Evolutionary conservation across 2,329 filamentous ascomycete genomes (phyloP), one percentile per base, ranked within the genome.

Genomic region (Byssochlamys sp.): DNA sequence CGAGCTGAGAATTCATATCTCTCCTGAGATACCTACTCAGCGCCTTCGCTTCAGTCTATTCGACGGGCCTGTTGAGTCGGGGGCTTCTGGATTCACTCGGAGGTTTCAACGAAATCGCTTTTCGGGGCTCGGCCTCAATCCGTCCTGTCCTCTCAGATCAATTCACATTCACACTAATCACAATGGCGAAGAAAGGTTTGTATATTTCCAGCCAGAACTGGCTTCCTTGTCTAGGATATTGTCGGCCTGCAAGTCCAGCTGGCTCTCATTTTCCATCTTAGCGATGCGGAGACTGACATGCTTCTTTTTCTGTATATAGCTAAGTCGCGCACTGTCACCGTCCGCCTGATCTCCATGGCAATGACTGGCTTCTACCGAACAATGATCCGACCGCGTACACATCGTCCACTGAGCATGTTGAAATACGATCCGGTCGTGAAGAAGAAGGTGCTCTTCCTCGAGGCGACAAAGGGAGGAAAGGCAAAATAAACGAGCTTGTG

Each of bases 351-450:
- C 73, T 96, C 91, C 62, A 99, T 99, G 94, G 94, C 94, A 73
- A 87, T 96, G 87, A 99, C 94, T 27, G 94, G 94, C 69, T 99
- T 91, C 82, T 99, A 92, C 81, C 91, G 92, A 75, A 95, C 90
- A 56, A 85, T 95, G 75, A 82, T 87, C 66, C 86, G 95, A 59
- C 91, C 91, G 11, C 87, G 94, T 65, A 82, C 84, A 29, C 82
- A 91, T 61, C 81, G 87, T 51, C 91, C 95, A 57, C 83, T 99
- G 77, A 95, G 91, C 78, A 94, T 99, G 90, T 80, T 99, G 67
- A 99, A 99, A 80, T 99, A 99, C 77, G 94, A 99, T 72, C 94
- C 94, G 49, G 91, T 99, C 63, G 94, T 99, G 57, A 89, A 91
- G 74, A 90, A 92, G 80, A 89, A 96, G 78, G 94, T 99, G 31